Evolutionary conservation across 129 eudicot species (phyloP).

Genomic region (Oenanthe sinensis): DNA sequence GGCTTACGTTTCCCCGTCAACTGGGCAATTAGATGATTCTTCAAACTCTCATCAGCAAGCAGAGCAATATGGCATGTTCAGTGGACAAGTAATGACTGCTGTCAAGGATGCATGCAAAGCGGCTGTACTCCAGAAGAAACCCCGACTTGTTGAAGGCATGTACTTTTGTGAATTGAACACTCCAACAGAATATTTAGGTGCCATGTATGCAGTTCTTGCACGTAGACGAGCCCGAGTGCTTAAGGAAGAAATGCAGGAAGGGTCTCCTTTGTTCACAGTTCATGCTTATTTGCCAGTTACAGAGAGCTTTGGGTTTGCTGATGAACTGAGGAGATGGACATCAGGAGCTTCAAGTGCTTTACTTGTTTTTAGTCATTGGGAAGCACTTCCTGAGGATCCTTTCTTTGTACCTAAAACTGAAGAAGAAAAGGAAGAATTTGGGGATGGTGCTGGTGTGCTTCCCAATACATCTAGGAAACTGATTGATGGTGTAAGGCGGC

Average conservation of each 20-base stretch:
- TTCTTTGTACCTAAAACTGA: constrained; percentile 95
- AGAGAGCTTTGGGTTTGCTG: constrained; percentile 89
- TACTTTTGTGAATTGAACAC: constrained; percentile 88
- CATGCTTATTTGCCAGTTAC: constrained; percentile 94
- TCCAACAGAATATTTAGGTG: constrained; percentile 67
- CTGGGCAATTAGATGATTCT: constrained; percentile 26
- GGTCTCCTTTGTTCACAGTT: constrained; percentile 81
- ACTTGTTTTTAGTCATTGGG: constrained; percentile 96
- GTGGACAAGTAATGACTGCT: constrained; percentile 93
- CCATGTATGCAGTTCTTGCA: constrained; percentile 80
- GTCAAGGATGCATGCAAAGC: constrained; percentile 92
- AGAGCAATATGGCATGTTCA: constrained; percentile 73
- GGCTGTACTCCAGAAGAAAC: constrained; percentile 70
- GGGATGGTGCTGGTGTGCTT: constrained; percentile 80
- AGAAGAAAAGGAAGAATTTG: constrained; percentile 91
- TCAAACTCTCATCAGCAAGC: constrained; percentile 32
- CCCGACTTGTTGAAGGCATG: constrained; percentile 83
- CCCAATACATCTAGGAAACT: constrained; percentile 72
- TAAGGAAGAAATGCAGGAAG: constrained; percentile 98
- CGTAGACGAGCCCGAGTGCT: constrained; percentile 80
- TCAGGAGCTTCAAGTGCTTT: constrained; percentile 92
- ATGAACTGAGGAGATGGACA: constrained; percentile 82
- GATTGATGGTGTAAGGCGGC: constrained; percentile 74
- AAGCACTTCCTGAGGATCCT: constrained; percentile 75
- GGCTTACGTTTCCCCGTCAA: constrained; percentile 45